A percentile compares a stretch with the other conserved stretches of the same genome.
Evolutionary conservation across 192 early-diverging fungal species (phyloP).

Genomic region (Geosiphon pyriformis): DNA sequence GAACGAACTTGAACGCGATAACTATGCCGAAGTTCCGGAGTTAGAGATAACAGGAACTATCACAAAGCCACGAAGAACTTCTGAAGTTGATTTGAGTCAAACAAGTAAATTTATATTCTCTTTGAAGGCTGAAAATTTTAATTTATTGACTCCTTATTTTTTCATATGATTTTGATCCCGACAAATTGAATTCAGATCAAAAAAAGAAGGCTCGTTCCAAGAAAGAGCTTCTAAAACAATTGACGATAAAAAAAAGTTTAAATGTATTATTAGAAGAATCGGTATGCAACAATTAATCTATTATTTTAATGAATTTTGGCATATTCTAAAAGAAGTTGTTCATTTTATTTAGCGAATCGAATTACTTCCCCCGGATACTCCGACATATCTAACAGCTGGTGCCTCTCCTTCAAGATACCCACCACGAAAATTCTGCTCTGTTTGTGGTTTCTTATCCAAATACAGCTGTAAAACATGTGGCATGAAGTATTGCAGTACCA

Average conservation of each 20-base stretch:
- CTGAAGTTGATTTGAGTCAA: slow-evolving; percentile 19
- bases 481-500: slow-evolving; percentile 22
- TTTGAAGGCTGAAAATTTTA: neutral
- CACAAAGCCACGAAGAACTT: slow-evolving; percentile 13
- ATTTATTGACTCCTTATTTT: neutral
- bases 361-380: slow-evolving; percentile 4
- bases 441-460: slow-evolving; percentile 19
- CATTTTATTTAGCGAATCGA: slow-evolving; percentile 6
- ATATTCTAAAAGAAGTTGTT: too few relatives aligned
- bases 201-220: slow-evolving; percentile 15
- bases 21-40: slow-evolving; percentile 18
- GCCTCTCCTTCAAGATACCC: slow-evolving; percentile 17
- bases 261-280: slow-evolving; percentile 20
- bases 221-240: slow-evolving; percentile 13
- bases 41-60: slow-evolving; percentile 19
- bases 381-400: slow-evolving; percentile 13
- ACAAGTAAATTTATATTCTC: neutral
- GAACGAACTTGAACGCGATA: slow-evolving; percentile 21
- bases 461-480: slow-evolving; percentile 21
- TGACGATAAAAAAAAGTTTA: slow-evolving; percentile 11
- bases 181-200: neutral
- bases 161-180: neutral
- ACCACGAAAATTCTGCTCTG: slow-evolving; percentile 23
- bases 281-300: neutral
- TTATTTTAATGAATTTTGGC: too few relatives aligned